A percentile compares a stretch with the other conserved stretches of the same genome.
These are phyloP conservation scores for Globisporangium heterothallicum DNA, from an alignment of 352 stramenopile genomes.

Conservation along the genomic window DNA sequence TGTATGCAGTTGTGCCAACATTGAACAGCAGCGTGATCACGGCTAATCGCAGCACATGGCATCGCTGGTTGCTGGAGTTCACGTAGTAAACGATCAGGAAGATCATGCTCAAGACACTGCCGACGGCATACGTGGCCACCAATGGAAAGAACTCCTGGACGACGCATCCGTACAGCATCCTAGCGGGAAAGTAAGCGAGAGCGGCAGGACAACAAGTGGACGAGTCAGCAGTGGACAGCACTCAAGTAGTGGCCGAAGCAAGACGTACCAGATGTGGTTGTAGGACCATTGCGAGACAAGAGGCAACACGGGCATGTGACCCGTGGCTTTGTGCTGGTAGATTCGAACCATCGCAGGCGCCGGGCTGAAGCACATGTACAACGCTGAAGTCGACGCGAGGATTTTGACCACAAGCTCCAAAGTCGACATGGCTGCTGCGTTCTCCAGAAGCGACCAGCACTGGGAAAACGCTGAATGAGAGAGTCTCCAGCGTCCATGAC, in stretches of 20 bases:
- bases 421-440: constrained; percentile 2
- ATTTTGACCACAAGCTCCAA: constrained; percentile 26
- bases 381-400: constrained; percentile 26
- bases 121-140: constrained; percentile 30
- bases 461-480: not conserved
- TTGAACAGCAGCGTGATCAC: constrained; percentile 19
- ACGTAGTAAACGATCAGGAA: constrained; percentile 48
- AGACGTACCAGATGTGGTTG: constrained; percentile 39
- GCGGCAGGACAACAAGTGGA: not conserved
- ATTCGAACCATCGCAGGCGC: constrained; percentile 26
- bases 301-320: constrained; percentile 25
- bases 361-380: constrained; percentile 46
- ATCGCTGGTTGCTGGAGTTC: constrained; percentile 18
- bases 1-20: constrained; percentile 15
- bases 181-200: not conserved
- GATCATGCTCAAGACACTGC: constrained; percentile 26
- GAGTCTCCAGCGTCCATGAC: no score
- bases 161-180: constrained; percentile 39
- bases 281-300: constrained; percentile 40
- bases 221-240: no score
- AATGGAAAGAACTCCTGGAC: constrained; percentile 44
- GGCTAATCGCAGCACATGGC: constrained; percentile 16
- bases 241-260: not conserved
- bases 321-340: constrained; percentile 17
- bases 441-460: not conserved